Percentiles rank a stretch among this genome's conserved stretches.
phyloP scores from a whole-genome alignment of 2,329 filamentous ascomycete species.

The Aspergillus pseudotamarii region DNA sequence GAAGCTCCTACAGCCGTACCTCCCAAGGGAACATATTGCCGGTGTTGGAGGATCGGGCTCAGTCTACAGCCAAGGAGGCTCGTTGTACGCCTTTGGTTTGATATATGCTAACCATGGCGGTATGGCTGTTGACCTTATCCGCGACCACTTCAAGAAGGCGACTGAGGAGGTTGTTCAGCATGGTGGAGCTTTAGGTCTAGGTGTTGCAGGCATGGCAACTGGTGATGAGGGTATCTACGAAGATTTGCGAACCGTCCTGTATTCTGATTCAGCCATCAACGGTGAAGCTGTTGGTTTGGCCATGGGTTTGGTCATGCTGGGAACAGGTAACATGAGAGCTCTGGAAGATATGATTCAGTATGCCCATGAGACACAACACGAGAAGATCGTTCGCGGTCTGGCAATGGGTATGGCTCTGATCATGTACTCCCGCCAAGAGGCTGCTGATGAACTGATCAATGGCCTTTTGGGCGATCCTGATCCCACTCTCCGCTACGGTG shows the following conservation, averaged over 20 bases:
- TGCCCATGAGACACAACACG: constrained; percentile 95
- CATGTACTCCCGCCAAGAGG: constrained; percentile 96
- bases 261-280: constrained; percentile 92
- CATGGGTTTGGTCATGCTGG: constrained; percentile 98
- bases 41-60: constrained; percentile 77
- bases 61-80: constrained; percentile 93
- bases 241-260: constrained; percentile 84
- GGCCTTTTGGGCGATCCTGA: constrained; percentile 91
- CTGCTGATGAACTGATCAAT: constrained; percentile 91
- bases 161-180: constrained; percentile 86
- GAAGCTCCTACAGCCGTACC: constrained; percentile 91
- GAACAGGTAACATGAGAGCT: constrained; percentile 92
- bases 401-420: constrained; percentile 97
- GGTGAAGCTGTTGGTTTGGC: constrained; percentile 93
- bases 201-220: constrained; percentile 96
- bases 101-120: constrained; percentile 98
- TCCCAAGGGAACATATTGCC: constrained; percentile 68
- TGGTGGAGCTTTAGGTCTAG: constrained; percentile 89
- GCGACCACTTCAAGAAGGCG: constrained; percentile 53
- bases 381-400: constrained; percentile 96
- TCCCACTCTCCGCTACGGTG: constrained; percentile 89
- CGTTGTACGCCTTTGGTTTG: constrained; percentile 89
- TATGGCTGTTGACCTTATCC: constrained; percentile 64
- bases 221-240: constrained; percentile 90
- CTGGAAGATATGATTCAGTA: constrained; percentile 97